Conservation (phyloP, 2,329 filamentous ascomycete genomes). For the Xylariales sp. region DNA sequence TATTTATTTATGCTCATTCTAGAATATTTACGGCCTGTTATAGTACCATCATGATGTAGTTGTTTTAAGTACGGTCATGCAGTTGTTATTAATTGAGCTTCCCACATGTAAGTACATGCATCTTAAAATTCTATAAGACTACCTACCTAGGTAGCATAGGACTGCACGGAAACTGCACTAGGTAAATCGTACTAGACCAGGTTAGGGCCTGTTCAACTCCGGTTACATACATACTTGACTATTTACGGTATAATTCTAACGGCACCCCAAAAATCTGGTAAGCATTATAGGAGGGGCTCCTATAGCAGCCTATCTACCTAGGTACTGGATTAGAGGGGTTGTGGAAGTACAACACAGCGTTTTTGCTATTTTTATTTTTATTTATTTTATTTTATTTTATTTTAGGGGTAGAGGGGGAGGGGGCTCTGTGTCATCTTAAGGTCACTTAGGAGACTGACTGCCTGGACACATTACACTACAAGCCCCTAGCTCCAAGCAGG, state of each 20-base stretch:
- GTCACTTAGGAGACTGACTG: no score
- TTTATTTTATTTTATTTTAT: no score
- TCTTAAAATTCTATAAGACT: conserved; percentile 3
- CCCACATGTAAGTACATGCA: conserved; percentile 7
- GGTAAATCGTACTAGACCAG: neutral
- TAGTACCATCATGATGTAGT: no score
- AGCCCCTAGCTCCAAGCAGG: conserved; percentile 22
- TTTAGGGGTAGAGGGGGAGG: no score
- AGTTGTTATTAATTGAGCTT: conserved; percentile 3
- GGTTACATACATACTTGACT: neutral
- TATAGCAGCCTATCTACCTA: no score
- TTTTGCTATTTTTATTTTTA: conserved; percentile 3
- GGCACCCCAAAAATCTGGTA: conserved; percentile 4
- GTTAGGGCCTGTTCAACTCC: neutral
- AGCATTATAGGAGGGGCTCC: neutral
- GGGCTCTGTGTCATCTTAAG: conserved; percentile 4
- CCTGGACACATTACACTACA: neutral
- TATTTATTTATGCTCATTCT: no score
- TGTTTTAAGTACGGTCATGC: neutral
- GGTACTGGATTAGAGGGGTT: neutral
- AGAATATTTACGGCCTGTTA: no score
- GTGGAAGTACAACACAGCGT: neutral
- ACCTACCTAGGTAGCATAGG: no score
- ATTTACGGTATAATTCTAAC: neutral
- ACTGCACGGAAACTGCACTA: neutral